Evolutionary conservation across 352 stramenopile genomes (phyloP).

Genomic region (Phytophthora pisi): DNA sequence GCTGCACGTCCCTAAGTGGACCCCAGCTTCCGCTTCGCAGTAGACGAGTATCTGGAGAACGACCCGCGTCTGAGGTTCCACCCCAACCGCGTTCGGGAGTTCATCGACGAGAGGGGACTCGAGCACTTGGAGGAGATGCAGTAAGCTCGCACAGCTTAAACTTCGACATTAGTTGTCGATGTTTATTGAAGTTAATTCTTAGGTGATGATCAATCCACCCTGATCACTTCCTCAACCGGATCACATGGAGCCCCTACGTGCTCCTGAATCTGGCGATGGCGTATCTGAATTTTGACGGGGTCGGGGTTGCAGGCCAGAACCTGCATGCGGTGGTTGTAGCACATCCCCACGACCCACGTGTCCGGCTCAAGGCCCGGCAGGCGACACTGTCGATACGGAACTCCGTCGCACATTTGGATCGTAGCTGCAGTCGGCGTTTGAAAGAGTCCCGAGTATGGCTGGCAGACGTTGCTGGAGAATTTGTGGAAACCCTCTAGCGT

Average conservation of each 20-base stretch:
- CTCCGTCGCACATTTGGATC: conserved; percentile 38
- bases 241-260: conserved; percentile 27
- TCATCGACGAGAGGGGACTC: no score
- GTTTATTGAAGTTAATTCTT: no score
- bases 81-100: no score
- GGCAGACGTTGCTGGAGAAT: conserved; percentile 25
- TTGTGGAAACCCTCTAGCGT: conserved; percentile 24
- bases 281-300: conserved; percentile 35
- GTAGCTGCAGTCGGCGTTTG: conserved; percentile 30
- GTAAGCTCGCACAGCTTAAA: no score
- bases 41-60: no score
- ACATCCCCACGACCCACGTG: conserved; percentile 35
- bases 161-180: no score
- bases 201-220: no score
- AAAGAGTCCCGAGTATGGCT: conserved; percentile 22
- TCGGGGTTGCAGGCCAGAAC: conserved; percentile 40
- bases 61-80: no score
- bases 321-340: conserved; percentile 44
- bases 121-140: no score
- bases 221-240: conserved; percentile 21
- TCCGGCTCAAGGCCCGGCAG: conserved; percentile 10
- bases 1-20: no score
- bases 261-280: conserved; percentile 32
- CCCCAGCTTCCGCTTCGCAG: no score
- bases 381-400: conserved; percentile 39